Percentiles rank a stretch among this genome's conserved stretches.
phyloP scores from a whole-genome alignment of 495 filamentous ascomycete genomes.

The Elasticomyces elasticus region DNA sequence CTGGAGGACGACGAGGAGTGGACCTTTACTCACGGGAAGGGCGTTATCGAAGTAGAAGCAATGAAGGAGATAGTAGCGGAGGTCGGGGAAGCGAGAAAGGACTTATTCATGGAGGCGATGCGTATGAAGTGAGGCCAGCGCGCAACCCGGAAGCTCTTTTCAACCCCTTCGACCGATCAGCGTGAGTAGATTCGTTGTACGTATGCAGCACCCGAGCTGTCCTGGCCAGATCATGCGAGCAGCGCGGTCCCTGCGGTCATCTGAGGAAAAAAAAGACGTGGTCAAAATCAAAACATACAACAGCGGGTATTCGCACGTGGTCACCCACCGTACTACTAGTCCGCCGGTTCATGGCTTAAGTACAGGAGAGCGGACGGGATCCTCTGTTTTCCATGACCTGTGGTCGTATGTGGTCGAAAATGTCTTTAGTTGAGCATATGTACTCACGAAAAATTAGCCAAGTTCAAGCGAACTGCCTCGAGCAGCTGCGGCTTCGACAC shows the following conservation, averaged over 20 bases:
- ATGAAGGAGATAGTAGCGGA: slow-evolving; percentile 31
- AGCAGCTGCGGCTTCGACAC: no score
- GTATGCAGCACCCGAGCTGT: no score
- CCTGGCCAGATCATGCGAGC: no score
- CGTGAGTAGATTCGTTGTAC: no score
- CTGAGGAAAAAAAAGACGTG: no score
- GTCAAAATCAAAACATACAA: slow-evolving; percentile 15
- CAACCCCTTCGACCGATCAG: no score
- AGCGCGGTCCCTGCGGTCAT: no score
- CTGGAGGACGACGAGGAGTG: slow-evolving; percentile 28
- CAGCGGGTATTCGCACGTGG: slow-evolving; percentile 13
- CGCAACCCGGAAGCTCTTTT: no score
- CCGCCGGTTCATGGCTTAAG: slow-evolving; percentile 15
- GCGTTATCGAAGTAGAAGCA: slow-evolving; percentile 29
- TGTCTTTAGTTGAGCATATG: no score
- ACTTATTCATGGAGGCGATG: slow-evolving; percentile 30
- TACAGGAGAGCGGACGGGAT: slow-evolving; percentile 18
- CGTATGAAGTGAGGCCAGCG: slow-evolving; percentile 27
- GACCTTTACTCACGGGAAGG: slow-evolving; percentile 25
- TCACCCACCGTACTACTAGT: slow-evolving; percentile 17
- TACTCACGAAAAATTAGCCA: no score
- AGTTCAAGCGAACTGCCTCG: no score
- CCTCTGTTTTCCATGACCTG: slow-evolving; percentile 9
- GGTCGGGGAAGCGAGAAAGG: slow-evolving; percentile 24
- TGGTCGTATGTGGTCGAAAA: slow-evolving; percentile 4